A percentile compares a stretch with the other conserved stretches of the same genome.
phyloP scores from a whole-genome alignment of 257 asterid species.

The Nicotiana attenuata region DNA sequence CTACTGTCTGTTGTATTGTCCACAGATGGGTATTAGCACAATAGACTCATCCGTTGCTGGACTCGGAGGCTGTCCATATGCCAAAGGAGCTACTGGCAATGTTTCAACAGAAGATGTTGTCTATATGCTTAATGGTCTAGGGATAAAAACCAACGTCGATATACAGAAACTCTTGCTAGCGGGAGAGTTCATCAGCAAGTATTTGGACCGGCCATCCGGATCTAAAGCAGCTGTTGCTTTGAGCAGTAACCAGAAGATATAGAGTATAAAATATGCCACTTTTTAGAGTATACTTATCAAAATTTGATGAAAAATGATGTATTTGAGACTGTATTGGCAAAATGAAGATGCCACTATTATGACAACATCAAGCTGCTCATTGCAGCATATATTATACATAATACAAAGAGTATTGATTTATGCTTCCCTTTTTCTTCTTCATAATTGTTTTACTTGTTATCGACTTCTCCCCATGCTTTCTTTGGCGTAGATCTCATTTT shows the following conservation, averaged over 20 bases:
- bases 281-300: neutral
- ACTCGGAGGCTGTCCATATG: conserved; percentile 92
- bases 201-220: conserved; percentile 60
- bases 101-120: conserved; percentile 92
- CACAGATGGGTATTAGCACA: conserved; percentile 83
- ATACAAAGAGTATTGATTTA: neutral
- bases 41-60: conserved; percentile 88
- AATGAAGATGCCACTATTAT: neutral
- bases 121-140: conserved; percentile 82
- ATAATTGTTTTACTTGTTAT: neutral
- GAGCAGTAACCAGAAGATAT: conserved; percentile 13
- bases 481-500: no score
- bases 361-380: conserved; percentile 4
- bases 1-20: neutral
- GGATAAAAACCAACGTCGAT: conserved; percentile 62
- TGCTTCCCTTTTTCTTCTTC: neutral
- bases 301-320: neutral
- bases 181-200: conserved; percentile 63
- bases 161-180: conserved; percentile 63
- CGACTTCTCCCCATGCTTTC: no score
- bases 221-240: conserved; percentile 85
- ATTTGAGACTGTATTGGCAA: neutral
- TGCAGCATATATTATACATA: neutral
- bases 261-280: neutral
- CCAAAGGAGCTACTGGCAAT: conserved; percentile 90